Percentiles rank a stretch among this genome's conserved stretches.
Evolutionary conservation across 805 yeast species (phyloP).

Genomic region (Saccharomycopsis microspora): DNA sequence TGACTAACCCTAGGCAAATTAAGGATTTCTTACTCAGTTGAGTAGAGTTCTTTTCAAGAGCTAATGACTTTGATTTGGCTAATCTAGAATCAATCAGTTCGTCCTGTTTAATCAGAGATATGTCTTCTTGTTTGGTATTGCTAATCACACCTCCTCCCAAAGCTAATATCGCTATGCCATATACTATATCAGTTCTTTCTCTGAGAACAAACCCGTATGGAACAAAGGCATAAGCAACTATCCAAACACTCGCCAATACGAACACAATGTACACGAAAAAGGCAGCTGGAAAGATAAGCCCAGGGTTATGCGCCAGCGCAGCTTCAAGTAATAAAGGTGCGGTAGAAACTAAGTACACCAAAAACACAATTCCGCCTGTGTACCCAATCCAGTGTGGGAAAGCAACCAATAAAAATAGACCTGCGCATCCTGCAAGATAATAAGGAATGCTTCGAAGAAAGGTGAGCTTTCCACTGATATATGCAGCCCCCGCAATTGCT

Average conservation of each 20-base stretch:
- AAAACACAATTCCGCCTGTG: slow-evolving; percentile 54
- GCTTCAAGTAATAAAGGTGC: slow-evolving; percentile 51
- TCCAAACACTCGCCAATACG: slow-evolving; percentile 84
- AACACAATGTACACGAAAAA: slow-evolving; percentile 41
- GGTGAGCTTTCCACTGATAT: slow-evolving; percentile 13
- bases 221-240: slow-evolving; percentile 96
- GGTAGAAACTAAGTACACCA: slow-evolving; percentile 51
- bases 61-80: slow-evolving; percentile 18
- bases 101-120: neutral
- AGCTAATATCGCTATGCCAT: slow-evolving; percentile 41
- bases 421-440: slow-evolving; percentile 26
- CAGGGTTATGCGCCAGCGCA: slow-evolving; percentile 43
- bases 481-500: slow-evolving; percentile 36
- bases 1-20: slow-evolving; percentile 27
- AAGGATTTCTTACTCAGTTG: too few relatives aligned
- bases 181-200: slow-evolving; percentile 75
- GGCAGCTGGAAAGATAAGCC: slow-evolving; percentile 37
- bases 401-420: slow-evolving; percentile 38
- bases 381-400: slow-evolving; percentile 64
- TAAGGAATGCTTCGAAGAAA: neutral
- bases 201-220: slow-evolving; percentile 86
- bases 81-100: slow-evolving; percentile 6
- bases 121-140: slow-evolving; percentile 13
- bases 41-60: slow-evolving; percentile 6
- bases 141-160: slow-evolving; percentile 39